These are phyloP conservation scores for Rhodotorula sp. DNA, from an alignment of 1,284 basidiomycete species.

Conservation along the genomic window DNA sequence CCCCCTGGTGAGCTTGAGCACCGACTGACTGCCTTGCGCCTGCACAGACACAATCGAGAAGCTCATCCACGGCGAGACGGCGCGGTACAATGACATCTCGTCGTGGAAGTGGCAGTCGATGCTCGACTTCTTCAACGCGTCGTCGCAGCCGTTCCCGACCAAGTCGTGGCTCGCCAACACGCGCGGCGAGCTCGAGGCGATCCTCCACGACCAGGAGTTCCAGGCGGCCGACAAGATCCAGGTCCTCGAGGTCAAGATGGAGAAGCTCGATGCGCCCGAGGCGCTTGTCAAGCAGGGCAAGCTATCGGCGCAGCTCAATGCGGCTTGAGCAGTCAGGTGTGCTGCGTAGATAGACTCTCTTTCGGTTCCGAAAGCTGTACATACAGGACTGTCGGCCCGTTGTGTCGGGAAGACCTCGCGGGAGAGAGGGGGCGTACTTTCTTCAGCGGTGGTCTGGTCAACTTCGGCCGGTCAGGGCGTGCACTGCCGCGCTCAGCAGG, in stretches of 20 bases:
- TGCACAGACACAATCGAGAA: conserved; percentile 68
- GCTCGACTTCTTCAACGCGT: conserved; percentile 49
- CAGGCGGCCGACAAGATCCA: conserved; percentile 65
- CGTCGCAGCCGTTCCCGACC: conserved; percentile 56
- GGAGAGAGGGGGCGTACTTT: too few species aligned
- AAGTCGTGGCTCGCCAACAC: conserved; percentile 64
- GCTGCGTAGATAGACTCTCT: too few species aligned
- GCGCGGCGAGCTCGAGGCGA: conserved; percentile 63
- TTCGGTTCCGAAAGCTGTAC: too few species aligned
- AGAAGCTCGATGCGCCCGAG: conserved; percentile 68
- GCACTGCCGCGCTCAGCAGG: too few species aligned
- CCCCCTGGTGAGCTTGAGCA: too few species aligned
- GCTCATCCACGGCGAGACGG: conserved; percentile 66
- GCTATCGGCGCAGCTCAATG: conserved; percentile 45
- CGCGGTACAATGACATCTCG: conserved; percentile 54
- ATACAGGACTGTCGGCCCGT: too few species aligned
- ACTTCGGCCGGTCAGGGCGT: too few species aligned
- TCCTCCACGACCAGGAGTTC: conserved; percentile 65
- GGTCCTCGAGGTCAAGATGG: conserved; percentile 77
- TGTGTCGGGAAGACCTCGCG: too few species aligned
- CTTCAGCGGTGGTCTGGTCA: too few species aligned
- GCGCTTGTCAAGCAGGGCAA: conserved; percentile 61
- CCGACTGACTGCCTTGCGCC: neutral
- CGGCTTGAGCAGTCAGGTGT: too few species aligned
- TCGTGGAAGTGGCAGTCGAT: conserved; percentile 50